A percentile compares a stretch with the other conserved stretches of the same genome.
Evolutionary conservation across 768 basidiomycete genomes (phyloP).

Genomic region (Russula vinacea): DNA sequence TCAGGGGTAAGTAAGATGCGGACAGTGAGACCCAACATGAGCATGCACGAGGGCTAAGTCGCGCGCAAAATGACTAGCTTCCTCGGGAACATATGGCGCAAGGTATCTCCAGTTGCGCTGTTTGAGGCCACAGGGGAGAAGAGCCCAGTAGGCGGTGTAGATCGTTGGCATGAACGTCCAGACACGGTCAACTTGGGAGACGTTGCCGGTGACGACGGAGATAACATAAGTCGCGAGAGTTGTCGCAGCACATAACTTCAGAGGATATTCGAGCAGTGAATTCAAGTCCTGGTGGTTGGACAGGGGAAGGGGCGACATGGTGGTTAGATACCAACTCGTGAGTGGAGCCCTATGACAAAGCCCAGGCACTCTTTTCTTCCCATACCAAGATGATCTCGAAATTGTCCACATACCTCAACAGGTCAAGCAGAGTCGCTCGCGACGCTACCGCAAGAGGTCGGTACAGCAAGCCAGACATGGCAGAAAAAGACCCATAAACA

Average conservation of each 20-base stretch:
- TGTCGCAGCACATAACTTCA: constrained; percentile 53
- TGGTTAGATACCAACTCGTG: not conserved
- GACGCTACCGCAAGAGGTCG: constrained; percentile 38
- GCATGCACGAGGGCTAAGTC: constrained; percentile 67
- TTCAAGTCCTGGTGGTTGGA: not conserved
- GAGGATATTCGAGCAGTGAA: constrained; percentile 48
- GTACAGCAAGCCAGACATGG: too few species aligned
- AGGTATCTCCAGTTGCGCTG: constrained; percentile 43
- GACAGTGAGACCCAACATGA: constrained; percentile 72
- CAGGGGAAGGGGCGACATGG: constrained; percentile 2
- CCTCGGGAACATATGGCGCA: constrained; percentile 54
- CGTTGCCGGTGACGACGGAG: constrained; percentile 70
- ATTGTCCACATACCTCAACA: constrained; percentile 38
- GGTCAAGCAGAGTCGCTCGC: constrained; percentile 40
- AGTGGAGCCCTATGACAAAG: too few species aligned
- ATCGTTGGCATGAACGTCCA: constrained; percentile 74
- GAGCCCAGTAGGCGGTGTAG: constrained; percentile 78
- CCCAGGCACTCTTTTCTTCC: not conserved
- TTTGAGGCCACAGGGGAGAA: constrained; percentile 53
- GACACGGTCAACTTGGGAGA: constrained; percentile 83
- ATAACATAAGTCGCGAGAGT: constrained; percentile 52
- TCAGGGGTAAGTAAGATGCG: constrained; percentile 30
- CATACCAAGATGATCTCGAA: constrained; percentile 31
- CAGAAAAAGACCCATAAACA: too few species aligned
- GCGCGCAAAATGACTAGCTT: constrained; percentile 37